Evolutionary conservation across 192 early-diverging fungal genomes (phyloP), one percentile per base, ranked within the genome.

Genomic region (Lobosporangium transversale): DNA sequence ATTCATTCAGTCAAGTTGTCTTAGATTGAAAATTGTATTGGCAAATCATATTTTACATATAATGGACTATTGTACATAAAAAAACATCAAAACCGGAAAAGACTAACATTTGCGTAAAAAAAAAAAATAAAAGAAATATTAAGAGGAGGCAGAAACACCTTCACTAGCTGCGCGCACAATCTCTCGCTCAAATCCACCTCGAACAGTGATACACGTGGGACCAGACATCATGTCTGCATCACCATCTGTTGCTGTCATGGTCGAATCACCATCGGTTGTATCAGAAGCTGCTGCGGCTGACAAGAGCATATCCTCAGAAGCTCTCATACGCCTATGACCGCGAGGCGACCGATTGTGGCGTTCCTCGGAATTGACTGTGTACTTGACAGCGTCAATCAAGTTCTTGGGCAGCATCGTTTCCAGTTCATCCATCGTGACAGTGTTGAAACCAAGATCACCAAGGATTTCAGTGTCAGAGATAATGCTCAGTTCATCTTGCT

Each of bases 381-480:
- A 64, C 18, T 53, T 42, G 26, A 59, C 56, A 26, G 31, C 48
- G 33, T 74, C 32, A 15, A 65, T 53, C 49, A 59, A n/a, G 7
- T 60, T 42, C 6, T 4, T 24, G 0, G 70, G 55, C 1, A 75
- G 51, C 42, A 60, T 54, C 6, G 49, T 26, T 18, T 65, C 57
- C 58, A 75, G 45, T 23, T 66, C 61, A 20, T 59, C 63, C 5
- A 66, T 35, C 0, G 62, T 43, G 18, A 74, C 44, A 6, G 55
- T 36, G 27, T 74, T 59, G 44, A 61, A 53, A 9, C 71, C 71
- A 26, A 75, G 63, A n/a, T 75, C 71, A 1, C 56, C 63, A 24
- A 75, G 60, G 36, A 75, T 60, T 31, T 75, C 71, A 24, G 71
- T 66, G 31, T 75, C 71, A 4, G 71, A 75, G 52, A 75, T 66